Evolutionary conservation across 2,329 filamentous ascomycete genomes (phyloP), one percentile per base, ranked within the genome.

Genomic region (Nannizziopsis barbatae): DNA sequence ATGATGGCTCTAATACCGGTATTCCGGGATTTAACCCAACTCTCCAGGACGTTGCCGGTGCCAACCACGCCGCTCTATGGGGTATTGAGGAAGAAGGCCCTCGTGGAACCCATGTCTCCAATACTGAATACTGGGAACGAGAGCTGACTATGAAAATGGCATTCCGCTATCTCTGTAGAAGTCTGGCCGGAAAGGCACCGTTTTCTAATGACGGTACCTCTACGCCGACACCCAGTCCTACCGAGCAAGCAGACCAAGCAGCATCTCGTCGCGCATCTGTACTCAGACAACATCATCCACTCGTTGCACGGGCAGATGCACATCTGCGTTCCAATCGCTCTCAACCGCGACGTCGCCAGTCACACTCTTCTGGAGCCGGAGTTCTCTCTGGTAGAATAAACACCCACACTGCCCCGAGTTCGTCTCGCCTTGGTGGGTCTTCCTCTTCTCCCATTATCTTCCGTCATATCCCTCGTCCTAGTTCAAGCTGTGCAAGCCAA

Each of bases 111-210:
- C 22, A 7, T 27, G 22, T 27, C 7, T 7, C 22, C 4, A 27
- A 80, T 50, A 71, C 71, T 17, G 85, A 92, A 32, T 92, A 95
- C 61, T 98, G 92, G 92, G 89, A 96, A 66, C 81, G 83, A 52
- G 86, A 95, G 47, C 75, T 96, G 4, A 89, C 96, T 60, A 79
- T 95, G 55, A 85, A 84, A 61, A 84, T 95, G 63, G 85, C 96
- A 31, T 96, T 96, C 70, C 80, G 82, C 42, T 96, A 92, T 61
- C 75, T 95, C 27, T 79, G 82, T 50, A 84, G 79, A 14, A 81
- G 86, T 51, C 90, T 94, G 64, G 60, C 60, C 73, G 79, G 50
- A 71, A 56, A 63, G 5, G 62, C 71, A 15, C 55, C 65, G 11
- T 49, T 61, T 43, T 63, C 65, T 47, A 58, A 65, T 70, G 36